Conservation (phyloP, 1,284 basidiomycete species). For the Malassezia slooffiae region DNA sequence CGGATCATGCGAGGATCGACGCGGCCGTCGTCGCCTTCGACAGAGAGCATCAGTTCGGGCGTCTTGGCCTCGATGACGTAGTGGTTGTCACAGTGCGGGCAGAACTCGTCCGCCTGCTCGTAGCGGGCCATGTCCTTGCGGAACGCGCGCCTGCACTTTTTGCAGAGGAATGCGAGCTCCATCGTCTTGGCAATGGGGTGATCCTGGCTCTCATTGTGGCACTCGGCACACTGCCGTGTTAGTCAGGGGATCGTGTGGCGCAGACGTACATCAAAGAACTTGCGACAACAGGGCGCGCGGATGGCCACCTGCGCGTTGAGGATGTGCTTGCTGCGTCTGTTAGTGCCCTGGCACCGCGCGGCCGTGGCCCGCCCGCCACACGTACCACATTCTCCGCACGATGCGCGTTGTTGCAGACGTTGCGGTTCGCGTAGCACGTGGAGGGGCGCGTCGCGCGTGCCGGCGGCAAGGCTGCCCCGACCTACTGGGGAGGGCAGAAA, state of each 20-base stretch:
- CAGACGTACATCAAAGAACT: conserved; percentile 41
- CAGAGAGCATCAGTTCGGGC: conserved; percentile 67
- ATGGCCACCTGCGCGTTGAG: conserved; percentile 45
- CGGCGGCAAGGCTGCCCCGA: too few relatives aligned
- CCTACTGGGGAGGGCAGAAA: too few relatives aligned
- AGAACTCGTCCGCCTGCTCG: conserved; percentile 94
- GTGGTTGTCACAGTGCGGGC: conserved; percentile 94
- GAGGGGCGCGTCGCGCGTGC: too few relatives aligned
- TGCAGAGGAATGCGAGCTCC: conserved; percentile 91
- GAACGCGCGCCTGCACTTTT: conserved; percentile 95
- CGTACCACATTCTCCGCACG: neutral
- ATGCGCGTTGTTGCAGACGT: too few relatives aligned
- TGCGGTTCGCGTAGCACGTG: neutral
- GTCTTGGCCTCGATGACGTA: conserved; percentile 90
- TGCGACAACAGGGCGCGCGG: conserved; percentile 43
- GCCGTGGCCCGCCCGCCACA: neutral
- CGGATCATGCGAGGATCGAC: conserved; percentile 55
- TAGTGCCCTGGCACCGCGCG: neutral
- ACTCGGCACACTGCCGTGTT: conserved; percentile 65
- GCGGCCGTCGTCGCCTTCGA: conserved; percentile 81
- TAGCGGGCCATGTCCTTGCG: conserved; percentile 80
- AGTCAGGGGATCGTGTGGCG: neutral
- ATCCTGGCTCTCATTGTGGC: conserved; percentile 67
- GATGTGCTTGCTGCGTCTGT: conserved; percentile 44
- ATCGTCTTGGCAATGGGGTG: conserved; percentile 65